Evolutionary conservation across 768 basidiomycete species (phyloP).

Genomic region (Phlebiopsis gigantea): DNA sequence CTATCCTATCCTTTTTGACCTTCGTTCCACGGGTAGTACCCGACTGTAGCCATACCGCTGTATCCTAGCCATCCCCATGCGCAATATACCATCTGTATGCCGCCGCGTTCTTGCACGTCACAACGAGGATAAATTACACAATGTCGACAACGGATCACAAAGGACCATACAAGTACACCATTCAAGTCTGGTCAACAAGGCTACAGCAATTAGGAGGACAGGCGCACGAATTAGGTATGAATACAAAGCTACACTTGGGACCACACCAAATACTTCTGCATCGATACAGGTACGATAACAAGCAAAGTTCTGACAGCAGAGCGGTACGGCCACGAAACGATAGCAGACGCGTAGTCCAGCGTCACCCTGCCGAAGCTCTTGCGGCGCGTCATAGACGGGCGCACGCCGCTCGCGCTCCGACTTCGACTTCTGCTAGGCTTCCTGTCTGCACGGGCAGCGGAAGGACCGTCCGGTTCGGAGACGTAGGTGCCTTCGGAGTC

Average conservation of each 20-base stretch:
- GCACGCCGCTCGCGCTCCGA: constrained; percentile 14
- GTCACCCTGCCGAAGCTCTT: constrained; percentile 10
- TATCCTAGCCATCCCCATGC: constrained; percentile 3
- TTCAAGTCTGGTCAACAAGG: background rate
- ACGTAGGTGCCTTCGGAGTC: constrained; percentile 27
- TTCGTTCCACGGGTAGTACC: background rate
- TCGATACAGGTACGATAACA: background rate
- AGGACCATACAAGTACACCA: background rate
- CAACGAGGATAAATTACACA: background rate
- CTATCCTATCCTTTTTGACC: background rate
- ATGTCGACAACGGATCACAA: background rate
- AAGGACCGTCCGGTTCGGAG: constrained; percentile 16
- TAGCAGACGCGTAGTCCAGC: constrained; percentile 13
- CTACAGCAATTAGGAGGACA: background rate
- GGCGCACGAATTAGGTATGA: background rate
- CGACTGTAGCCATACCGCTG: constrained; percentile 9
- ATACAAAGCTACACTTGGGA: background rate
- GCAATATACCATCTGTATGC: background rate
- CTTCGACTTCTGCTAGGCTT: constrained; percentile 11
- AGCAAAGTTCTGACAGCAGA: background rate
- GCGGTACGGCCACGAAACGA: constrained; percentile 21
- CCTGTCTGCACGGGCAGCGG: constrained; percentile 3
- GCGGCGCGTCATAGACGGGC: background rate
- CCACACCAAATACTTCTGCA: background rate
- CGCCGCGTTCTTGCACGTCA: background rate